phyloP scores from a whole-genome alignment of 192 early-diverging fungal genomes.

The Backusella circina region DNA sequence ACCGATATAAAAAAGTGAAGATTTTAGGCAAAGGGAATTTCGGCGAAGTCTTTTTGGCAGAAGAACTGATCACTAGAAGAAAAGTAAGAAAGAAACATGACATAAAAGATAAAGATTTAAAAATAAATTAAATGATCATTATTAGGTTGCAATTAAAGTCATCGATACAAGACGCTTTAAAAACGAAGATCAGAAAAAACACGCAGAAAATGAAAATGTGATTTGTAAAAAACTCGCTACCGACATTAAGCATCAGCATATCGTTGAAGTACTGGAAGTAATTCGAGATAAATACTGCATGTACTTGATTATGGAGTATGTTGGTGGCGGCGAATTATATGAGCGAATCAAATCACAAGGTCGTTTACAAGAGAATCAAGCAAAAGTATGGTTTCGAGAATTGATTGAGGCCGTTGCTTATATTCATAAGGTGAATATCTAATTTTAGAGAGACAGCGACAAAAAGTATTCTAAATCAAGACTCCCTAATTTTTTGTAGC shows the following conservation, averaged over 20 bases:
- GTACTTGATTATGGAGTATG: conserved; percentile 63
- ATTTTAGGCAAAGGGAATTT: conserved; percentile 60
- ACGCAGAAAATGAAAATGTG: conserved; percentile 42
- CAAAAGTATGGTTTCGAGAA: conserved; percentile 63
- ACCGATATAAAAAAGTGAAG: conserved; percentile 5
- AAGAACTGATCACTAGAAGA: conserved; percentile 39
- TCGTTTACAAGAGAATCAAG: conserved; percentile 51
- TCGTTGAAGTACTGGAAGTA: conserved; percentile 47
- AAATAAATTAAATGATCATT: neutral
- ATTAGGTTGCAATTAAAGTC: conserved; percentile 54
- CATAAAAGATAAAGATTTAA: no score
- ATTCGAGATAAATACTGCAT: conserved; percentile 35
- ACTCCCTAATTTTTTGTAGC: neutral
- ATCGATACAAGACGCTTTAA: conserved; percentile 48
- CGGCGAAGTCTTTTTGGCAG: conserved; percentile 55
- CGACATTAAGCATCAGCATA: conserved; percentile 40
- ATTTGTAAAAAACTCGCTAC: conserved; percentile 31
- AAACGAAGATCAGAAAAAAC: conserved; percentile 42
- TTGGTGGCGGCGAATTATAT: conserved; percentile 67
- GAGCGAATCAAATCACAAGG: conserved; percentile 58
- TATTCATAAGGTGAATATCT: conserved; percentile 57
- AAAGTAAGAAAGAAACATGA: conserved; percentile 24
- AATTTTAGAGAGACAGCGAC: conserved; percentile 34
- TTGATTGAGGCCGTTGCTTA: conserved; percentile 55
- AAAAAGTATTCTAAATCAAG: neutral